phyloP scores from a whole-genome alignment of 176 grass and related monocot species.

The Typha latifolia region DNA sequence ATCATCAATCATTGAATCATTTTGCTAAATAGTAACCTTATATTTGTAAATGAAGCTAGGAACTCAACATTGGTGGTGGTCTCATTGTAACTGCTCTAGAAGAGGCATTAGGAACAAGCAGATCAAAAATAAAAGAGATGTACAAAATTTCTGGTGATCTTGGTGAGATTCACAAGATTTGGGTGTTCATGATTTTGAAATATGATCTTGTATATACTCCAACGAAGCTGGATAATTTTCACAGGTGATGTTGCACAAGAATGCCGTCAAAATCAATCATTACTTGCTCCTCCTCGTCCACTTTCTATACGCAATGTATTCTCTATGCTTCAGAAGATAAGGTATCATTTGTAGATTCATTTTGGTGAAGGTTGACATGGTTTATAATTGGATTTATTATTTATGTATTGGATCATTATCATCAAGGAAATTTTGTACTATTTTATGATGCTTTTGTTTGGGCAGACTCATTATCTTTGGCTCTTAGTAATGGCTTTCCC shows the following conservation, averaged over 20 bases:
- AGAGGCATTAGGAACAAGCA: constrained; percentile 69
- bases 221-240: background rate
- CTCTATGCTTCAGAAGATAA: constrained; percentile 63
- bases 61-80: constrained; percentile 93
- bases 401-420: background rate
- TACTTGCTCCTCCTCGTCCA: constrained; percentile 68
- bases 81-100: constrained; percentile 66
- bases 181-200: background rate
- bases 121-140: constrained; percentile 88
- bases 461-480: background rate
- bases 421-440: background rate
- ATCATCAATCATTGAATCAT: no score
- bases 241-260: constrained; percentile 90
- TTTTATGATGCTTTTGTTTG: background rate
- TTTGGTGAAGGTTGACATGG: background rate
- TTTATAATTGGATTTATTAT: background rate
- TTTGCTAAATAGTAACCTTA: background rate
- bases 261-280: constrained; percentile 72
- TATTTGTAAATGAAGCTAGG: constrained; percentile 48
- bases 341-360: constrained; percentile 34
- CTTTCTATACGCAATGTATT: constrained; percentile 67
- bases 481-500: no score
- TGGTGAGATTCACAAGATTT: constrained; percentile 35
- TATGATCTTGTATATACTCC: background rate
- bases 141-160: constrained; percentile 82